Base-by-base conservation (phyloP, 176 grass and related monocot species). In the Thinopyrum elongatum region DNA sequence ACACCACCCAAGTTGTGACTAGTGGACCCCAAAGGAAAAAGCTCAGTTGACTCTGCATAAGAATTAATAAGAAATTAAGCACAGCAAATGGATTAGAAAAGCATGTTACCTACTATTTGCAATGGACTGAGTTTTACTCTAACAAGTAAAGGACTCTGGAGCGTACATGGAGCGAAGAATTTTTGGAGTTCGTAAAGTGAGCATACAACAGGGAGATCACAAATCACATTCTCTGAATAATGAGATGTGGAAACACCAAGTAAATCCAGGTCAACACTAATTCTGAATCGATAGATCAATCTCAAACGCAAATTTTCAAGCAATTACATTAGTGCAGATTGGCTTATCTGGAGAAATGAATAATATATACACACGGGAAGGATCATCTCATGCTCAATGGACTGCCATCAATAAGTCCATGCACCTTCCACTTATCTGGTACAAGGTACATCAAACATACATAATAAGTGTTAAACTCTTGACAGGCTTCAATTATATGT, bases 161-260 rank as follows among this genome's bases (percentile, higher is more conserved):
- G 87, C 94, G 25, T 83, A 88, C 44, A 83, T 97, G 59, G 91
- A 97, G 79, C 88, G 71, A 86, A 90, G 82, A 80, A 66, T 29
- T 30, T 91, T 83, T 49, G 94, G 94, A 59, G n/a, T 97, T 13
- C 41, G 2, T 25, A 86, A 71, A 22, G 94, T 97, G 38, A 88
- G 86, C 72, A 86, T 93, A 76, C 69, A 70, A 59, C 78, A 29
- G 44, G 44, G 46, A 44, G 8, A 76, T 39, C 63, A 79, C 22
- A 87, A 70, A 79, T 47, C 36, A 64, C 74, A 60, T 80, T 82
- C 41, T 78, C 83, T 97, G 59, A 92, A 86, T 30, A 83, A 86
- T 57, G 46, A 88, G 70, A 19, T 14, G 19, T 97, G 94, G 94
- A 83, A 60, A 75, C 86, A 92, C 82, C 87, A 91, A 86, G 94